phyloP scores from a whole-genome alignment of 106 monocot genomes.

The Hemerocallis citrina region DNA sequence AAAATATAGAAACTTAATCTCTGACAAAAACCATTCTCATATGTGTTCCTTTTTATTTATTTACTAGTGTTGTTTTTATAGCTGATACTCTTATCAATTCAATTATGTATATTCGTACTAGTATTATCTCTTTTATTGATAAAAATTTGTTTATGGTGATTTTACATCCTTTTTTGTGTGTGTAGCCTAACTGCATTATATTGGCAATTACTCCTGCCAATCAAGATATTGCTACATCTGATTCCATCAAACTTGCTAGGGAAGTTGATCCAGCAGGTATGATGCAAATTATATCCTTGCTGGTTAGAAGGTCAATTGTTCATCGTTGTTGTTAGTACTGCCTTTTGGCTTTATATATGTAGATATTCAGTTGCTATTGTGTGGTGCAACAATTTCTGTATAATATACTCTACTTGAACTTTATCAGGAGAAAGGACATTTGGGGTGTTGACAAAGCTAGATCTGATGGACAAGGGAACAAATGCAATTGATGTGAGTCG shows the following conservation, averaged over 20 bases:
- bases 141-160: no score
- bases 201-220: slow-evolving; percentile 56
- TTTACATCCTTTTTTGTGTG: background rate
- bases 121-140: no score
- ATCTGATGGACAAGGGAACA: slow-evolving; percentile 69
- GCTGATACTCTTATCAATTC: no score
- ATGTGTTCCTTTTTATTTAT: no score
- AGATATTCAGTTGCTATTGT: background rate
- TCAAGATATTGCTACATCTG: slow-evolving; percentile 66
- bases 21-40: no score
- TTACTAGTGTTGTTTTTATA: no score
- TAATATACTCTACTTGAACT: background rate
- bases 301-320: background rate
- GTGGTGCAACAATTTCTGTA: background rate
- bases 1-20: no score
- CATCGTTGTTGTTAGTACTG: background rate
- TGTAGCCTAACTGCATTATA: slow-evolving; percentile 52
- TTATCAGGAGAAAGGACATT: slow-evolving; percentile 57
- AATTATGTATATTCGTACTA: no score
- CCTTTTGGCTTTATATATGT: background rate
- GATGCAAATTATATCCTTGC: no score
- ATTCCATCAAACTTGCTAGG: slow-evolving; percentile 59
- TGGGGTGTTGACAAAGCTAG: slow-evolving; percentile 61
- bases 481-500: slow-evolving; percentile 53
- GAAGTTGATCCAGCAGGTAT: slow-evolving; percentile 54